Evolutionary conservation across 2,329 filamentous ascomycete species (phyloP).

Genomic region (Fusarium keratoplasticum): DNA sequence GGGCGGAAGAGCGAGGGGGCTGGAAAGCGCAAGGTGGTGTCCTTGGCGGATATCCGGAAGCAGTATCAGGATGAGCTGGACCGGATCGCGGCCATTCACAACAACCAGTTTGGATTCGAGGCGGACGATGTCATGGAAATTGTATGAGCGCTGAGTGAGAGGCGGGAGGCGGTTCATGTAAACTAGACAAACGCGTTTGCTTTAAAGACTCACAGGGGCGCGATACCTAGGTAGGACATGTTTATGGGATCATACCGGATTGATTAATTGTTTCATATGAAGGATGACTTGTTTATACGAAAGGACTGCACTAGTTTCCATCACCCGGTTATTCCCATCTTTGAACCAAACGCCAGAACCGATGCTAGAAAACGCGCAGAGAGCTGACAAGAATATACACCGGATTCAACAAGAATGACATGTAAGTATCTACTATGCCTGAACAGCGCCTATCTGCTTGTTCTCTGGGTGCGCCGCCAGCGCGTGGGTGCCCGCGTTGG

Average conservation of each 20-base stretch:
- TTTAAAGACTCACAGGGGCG: conserved; percentile 40
- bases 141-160: conserved; percentile 46
- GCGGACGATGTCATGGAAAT: conserved; percentile 67
- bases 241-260: conserved; percentile 42
- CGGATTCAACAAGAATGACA: conserved; percentile 10
- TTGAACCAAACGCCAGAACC: conserved; percentile 53
- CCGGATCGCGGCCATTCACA: conserved; percentile 86
- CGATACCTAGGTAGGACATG: conserved; percentile 49
- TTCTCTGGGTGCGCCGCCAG: conserved; percentile 59
- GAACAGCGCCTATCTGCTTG: conserved; percentile 51
- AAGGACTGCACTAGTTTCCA: conserved; percentile 40
- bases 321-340: conserved; percentile 42
- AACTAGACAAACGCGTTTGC: conserved; percentile 42
- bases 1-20: conserved; percentile 36
- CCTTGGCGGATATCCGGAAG: conserved; percentile 85
- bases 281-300: conserved; percentile 33
- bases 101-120: conserved; percentile 86
- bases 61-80: conserved; percentile 94
- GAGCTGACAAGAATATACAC: conserved; percentile 42
- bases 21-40: conserved; percentile 80
- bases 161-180: conserved; percentile 35
- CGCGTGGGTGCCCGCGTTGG: conserved; percentile 53
- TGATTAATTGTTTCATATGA: conserved; percentile 37
- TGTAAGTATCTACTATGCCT: conserved; percentile 34
- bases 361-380: conserved; percentile 52